Evolutionary conservation across 176 grass and related monocot genomes (phyloP).

Genomic region (Elymus sibiricus): DNA sequence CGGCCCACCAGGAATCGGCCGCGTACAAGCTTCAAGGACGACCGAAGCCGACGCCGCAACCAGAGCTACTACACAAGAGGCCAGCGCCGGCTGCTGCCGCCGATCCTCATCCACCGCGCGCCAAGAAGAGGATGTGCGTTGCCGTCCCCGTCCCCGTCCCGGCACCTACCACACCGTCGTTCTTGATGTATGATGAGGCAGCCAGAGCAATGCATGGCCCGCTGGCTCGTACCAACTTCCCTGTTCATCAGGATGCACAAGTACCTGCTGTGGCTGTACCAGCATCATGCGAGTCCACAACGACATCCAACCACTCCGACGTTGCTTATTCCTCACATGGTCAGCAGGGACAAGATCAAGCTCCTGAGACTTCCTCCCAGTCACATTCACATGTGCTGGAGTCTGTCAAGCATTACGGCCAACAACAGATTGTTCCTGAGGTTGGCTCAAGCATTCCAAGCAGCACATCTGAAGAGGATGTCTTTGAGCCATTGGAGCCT

Average conservation of each 20-base stretch:
- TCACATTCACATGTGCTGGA: background rate
- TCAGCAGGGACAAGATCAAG: background rate
- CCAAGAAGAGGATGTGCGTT: background rate
- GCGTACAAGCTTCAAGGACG: background rate
- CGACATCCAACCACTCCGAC: slow-evolving; percentile 24
- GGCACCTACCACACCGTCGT: background rate
- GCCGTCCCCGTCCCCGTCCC: background rate
- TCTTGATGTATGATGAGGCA: slow-evolving; percentile 57
- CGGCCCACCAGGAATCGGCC: background rate
- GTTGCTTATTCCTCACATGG: background rate
- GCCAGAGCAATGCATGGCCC: slow-evolving; percentile 80
- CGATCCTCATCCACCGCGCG: background rate
- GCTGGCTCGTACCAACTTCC: slow-evolving; percentile 55
- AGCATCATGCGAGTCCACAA: slow-evolving; percentile 56
- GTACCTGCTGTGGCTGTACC: too few species aligned
- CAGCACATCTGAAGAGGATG: background rate
- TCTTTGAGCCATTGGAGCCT: slow-evolving; percentile 47
- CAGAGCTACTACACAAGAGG: background rate
- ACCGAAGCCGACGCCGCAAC: background rate
- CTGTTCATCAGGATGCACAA: too few species aligned
- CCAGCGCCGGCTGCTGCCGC: background rate
- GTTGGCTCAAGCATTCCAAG: background rate
- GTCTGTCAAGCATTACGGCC: background rate
- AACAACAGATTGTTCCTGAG: background rate
- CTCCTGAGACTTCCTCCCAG: background rate